These are phyloP conservation scores for Psilocybe cubensis DNA, from an alignment of 768 basidiomycete species.

Conservation along the genomic window DNA sequence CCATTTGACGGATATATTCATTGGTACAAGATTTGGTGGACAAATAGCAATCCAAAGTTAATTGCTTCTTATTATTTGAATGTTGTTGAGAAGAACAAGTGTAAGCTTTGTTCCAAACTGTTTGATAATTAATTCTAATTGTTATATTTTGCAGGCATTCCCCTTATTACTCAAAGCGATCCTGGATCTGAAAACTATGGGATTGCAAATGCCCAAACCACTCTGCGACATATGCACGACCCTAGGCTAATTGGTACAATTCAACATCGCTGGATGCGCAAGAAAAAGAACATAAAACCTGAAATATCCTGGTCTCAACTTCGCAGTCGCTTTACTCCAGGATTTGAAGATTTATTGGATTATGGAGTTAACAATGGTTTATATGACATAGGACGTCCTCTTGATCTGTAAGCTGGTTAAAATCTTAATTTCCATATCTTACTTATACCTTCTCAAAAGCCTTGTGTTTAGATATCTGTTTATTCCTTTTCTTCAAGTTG, in stretches of 20 bases:
- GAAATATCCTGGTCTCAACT: conserved; percentile 43
- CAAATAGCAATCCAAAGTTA: conserved; percentile 32
- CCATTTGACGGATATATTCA: conserved; percentile 30
- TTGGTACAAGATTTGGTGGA: conserved; percentile 41
- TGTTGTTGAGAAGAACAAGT: conserved; percentile 5
- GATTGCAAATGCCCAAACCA: conserved; percentile 46
- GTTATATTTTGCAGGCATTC: conserved; percentile 27
- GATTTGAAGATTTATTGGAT: conserved; percentile 40
- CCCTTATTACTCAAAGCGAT: too few relatives aligned
- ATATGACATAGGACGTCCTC: conserved; percentile 3
- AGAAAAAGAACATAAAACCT: conserved; percentile 39
- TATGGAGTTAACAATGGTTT: conserved; percentile 22
- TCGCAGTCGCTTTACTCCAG: conserved; percentile 32
- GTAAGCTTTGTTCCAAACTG: too few relatives aligned
- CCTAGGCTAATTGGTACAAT: conserved; percentile 11
- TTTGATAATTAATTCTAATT: background rate
- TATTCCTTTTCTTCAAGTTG: conserved; percentile 6
- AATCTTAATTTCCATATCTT: background rate
- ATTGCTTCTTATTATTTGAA: conserved; percentile 36
- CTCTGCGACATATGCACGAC: conserved; percentile 43
- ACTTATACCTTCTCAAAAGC: background rate
- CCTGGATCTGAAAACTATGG: conserved; percentile 45
- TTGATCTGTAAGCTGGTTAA: conserved; percentile 4
- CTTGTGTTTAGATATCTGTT: conserved; percentile 4
- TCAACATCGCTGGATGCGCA: conserved; percentile 34